These are phyloP conservation scores for Cladosporium sphaerospermum DNA, from an alignment of 2,329 filamentous ascomycete genomes.

Conservation along the genomic window DNA sequence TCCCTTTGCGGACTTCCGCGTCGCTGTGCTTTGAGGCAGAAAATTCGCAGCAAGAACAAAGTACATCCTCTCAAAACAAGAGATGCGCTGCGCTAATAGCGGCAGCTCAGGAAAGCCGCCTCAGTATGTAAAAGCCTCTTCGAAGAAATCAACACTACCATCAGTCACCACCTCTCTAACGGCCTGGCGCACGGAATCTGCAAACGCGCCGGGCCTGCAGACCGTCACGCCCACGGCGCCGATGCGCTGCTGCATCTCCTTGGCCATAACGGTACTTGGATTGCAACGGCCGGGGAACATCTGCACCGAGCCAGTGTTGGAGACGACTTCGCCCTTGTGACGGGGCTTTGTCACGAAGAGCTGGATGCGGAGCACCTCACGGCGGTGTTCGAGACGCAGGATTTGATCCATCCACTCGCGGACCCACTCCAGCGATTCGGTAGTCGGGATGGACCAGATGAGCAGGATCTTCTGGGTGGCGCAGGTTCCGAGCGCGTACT, in stretches of 20 bases:
- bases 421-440: slow-evolving; percentile 58
- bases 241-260: slow-evolving; percentile 49
- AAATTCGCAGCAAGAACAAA: too few species aligned
- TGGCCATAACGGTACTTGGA: slow-evolving; percentile 50
- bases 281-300: slow-evolving; percentile 57
- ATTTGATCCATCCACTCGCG: slow-evolving; percentile 61
- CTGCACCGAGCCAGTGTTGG: slow-evolving; percentile 52
- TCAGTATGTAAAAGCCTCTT: slow-evolving; percentile 61
- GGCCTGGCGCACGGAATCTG: slow-evolving; percentile 54
- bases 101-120: too few species aligned
- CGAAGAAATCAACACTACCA: slow-evolving; percentile 54
- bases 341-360: slow-evolving; percentile 59
- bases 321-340: slow-evolving; percentile 47
- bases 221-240: slow-evolving; percentile 57
- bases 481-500: slow-evolving; percentile 62
- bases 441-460: slow-evolving; percentile 73
- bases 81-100: too few species aligned
- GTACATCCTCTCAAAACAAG: too few species aligned
- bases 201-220: slow-evolving; percentile 58
- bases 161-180: slow-evolving; percentile 47
- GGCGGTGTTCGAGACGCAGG: slow-evolving; percentile 51
- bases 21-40: too few species aligned
- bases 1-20: too few species aligned
- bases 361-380: slow-evolving; percentile 54
- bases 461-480: slow-evolving; percentile 66